phyloP scores from a whole-genome alignment of 2,329 filamentous ascomycete genomes.

The Magnaporthiopsis incrustans region DNA sequence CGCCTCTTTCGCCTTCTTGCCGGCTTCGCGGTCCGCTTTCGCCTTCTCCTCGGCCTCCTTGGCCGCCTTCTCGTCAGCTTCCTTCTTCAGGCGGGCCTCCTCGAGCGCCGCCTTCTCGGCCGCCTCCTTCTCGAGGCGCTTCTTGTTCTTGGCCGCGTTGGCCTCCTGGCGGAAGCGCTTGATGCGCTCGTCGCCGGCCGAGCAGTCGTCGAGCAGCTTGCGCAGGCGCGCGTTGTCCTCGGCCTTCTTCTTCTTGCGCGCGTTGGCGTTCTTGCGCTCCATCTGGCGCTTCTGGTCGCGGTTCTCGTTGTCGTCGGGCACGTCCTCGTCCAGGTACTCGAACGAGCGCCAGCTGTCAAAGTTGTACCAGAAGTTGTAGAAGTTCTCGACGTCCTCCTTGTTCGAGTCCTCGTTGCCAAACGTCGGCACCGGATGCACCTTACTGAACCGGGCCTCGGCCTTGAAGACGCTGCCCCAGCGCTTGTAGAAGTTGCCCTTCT shows the following conservation, averaged over 20 bases:
- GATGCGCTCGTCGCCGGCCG: slow-evolving; percentile 85
- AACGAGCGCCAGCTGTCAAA: slow-evolving; percentile 97
- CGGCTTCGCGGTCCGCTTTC: slow-evolving; percentile 73
- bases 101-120: slow-evolving; percentile 82
- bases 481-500: slow-evolving; percentile 91
- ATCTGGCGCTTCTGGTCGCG: slow-evolving; percentile 98
- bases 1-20: slow-evolving; percentile 96
- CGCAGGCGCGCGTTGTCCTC: slow-evolving; percentile 91
- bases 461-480: slow-evolving; percentile 88
- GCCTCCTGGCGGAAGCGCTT: slow-evolving; percentile 93
- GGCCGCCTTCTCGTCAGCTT: slow-evolving; percentile 69
- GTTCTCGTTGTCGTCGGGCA: slow-evolving; percentile 97
- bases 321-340: slow-evolving; percentile 97
- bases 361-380: slow-evolving; percentile 99
- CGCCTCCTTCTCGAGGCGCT: slow-evolving; percentile 81
- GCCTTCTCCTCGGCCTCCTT: slow-evolving; percentile 81
- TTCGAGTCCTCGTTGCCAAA: slow-evolving; percentile 78
- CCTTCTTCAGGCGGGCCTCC: slow-evolving; percentile 75
- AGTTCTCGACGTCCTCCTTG: slow-evolving; percentile 84
- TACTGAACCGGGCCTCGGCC: slow-evolving; percentile 87
- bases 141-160: slow-evolving; percentile 93
- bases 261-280: slow-evolving; percentile 96
- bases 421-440: slow-evolving; percentile 75
- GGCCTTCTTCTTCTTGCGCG: slow-evolving; percentile 98
- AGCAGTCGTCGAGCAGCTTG: slow-evolving; percentile 79